Evolutionary conservation across 139 green algal species (phyloP).

Genomic region (Spirogloea muscicola): DNA sequence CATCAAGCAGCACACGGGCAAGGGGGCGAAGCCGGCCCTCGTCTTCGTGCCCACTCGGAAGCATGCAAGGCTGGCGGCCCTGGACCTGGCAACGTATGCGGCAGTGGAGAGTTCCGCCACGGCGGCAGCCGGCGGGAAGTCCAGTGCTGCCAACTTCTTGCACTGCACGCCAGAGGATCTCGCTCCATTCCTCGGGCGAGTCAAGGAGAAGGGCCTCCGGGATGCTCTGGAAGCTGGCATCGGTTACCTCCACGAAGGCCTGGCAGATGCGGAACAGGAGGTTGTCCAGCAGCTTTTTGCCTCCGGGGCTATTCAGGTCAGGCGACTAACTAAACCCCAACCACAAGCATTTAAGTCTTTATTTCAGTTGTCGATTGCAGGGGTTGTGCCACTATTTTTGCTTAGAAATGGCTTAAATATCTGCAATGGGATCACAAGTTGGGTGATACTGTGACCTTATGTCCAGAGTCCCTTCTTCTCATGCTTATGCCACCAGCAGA

Average conservation of each 20-base stretch:
- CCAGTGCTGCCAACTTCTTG: constrained; percentile 13
- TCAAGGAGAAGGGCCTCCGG: constrained; percentile 72
- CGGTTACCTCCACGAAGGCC: constrained; percentile 82
- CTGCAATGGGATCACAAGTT: too few relatives aligned
- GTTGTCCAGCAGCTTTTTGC: constrained; percentile 84
- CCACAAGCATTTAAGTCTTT: too few relatives aligned
- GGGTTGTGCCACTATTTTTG: too few relatives aligned
- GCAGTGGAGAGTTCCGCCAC: constrained; percentile 4
- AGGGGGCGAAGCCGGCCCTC: constrained; percentile 66
- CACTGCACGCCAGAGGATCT: constrained; percentile 68
- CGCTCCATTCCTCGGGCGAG: constrained; percentile 64
- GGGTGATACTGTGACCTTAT: too few relatives aligned
- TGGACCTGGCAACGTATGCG: constrained; percentile 80
- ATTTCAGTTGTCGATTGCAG: too few relatives aligned
- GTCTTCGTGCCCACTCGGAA: constrained; percentile 93
- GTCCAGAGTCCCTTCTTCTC: too few relatives aligned
- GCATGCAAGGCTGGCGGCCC: constrained; percentile 76
- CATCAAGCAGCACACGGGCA: constrained; percentile 43
- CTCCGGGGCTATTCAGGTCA: constrained; percentile 81
- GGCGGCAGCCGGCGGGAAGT: constrained; percentile 51
- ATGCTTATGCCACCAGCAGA: too few relatives aligned
- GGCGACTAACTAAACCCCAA: too few relatives aligned
- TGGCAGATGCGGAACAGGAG: constrained; percentile 61
- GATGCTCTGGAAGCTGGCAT: constrained; percentile 78
- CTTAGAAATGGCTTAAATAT: too few relatives aligned